Evolutionary conservation across 2,329 filamentous ascomycete species (phyloP).

Genomic region (Rutstroemia sp.): DNA sequence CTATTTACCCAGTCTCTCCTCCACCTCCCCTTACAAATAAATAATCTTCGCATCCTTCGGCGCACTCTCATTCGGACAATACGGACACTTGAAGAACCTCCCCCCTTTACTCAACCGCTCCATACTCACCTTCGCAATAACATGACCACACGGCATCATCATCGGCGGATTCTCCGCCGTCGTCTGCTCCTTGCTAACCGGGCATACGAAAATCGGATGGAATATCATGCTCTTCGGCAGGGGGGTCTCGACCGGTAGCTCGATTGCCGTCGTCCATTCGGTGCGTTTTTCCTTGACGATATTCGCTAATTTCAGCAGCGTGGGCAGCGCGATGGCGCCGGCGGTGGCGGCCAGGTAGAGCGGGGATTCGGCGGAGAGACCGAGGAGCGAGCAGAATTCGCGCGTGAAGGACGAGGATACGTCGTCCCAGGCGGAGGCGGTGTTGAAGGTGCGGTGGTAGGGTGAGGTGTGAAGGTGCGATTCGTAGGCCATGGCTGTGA

Average conservation of each 20-base stretch:
- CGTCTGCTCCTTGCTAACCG: constrained; percentile 92
- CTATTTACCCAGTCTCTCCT: neutral
- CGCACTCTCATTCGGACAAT: constrained; percentile 81
- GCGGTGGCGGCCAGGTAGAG: constrained; percentile 90
- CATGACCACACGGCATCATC: constrained; percentile 94
- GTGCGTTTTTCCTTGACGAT: constrained; percentile 86
- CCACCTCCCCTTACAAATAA: constrained; percentile 19
- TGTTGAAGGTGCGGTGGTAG: constrained; percentile 72
- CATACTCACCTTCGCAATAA: constrained; percentile 79
- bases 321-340: constrained; percentile 83
- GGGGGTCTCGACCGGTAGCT: constrained; percentile 72
- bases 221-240: constrained; percentile 60
- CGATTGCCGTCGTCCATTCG: constrained; percentile 88
- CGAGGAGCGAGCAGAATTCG: constrained; percentile 89
- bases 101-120: constrained; percentile 70
- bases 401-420: constrained; percentile 82
- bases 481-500: constrained; percentile 72
- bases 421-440: constrained; percentile 69
- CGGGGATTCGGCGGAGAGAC: constrained; percentile 83
- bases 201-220: constrained; percentile 96
- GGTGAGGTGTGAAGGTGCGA: constrained; percentile 70
- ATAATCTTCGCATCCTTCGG: constrained; percentile 57
- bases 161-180: constrained; percentile 91
- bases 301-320: constrained; percentile 77
- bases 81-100: constrained; percentile 82